Evolutionary conservation across 164 flowering plant species (phyloP).

Genomic region (Amborella trichopoda): DNA sequence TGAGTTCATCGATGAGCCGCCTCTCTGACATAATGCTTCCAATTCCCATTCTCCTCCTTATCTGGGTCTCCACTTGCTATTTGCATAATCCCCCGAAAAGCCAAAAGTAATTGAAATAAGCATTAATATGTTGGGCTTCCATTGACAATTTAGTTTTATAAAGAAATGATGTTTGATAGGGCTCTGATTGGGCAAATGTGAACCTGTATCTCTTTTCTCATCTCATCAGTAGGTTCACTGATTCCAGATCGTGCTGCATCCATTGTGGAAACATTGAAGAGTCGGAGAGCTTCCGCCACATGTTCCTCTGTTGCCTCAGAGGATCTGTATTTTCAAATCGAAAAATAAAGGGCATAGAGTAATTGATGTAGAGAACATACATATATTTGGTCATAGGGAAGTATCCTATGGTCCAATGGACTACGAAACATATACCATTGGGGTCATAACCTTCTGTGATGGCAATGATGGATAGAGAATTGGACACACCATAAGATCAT

Average conservation of each 20-base stretch:
- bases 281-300: slow-evolving; percentile 75
- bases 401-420: too few species aligned
- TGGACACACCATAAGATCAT: too few species aligned
- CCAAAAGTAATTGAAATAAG: slow-evolving; percentile 1
- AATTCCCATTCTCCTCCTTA: slow-evolving; percentile 91
- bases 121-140: not conserved
- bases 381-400: too few species aligned
- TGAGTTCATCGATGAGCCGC: slow-evolving; percentile 75
- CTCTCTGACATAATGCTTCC: slow-evolving; percentile 92
- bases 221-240: slow-evolving; percentile 64
- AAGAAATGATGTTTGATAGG: not conserved
- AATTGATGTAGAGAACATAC: too few species aligned
- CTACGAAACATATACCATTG: too few species aligned
- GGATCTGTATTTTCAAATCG: too few species aligned
- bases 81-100: too few species aligned
- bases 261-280: slow-evolving; percentile 81
- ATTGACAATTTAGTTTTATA: not conserved
- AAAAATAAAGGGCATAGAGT: too few species aligned
- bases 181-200: not conserved
- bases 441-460: too few species aligned
- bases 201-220: slow-evolving; percentile 89
- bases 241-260: slow-evolving; percentile 97
- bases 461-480: too few species aligned
- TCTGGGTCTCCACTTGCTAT: slow-evolving; percentile 96
- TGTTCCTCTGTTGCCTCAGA: slow-evolving; percentile 73